Percentiles rank a stretch among this genome's conserved stretches.
Evolutionary conservation across 192 early-diverging fungal genomes (phyloP).

Genomic region (Oehlia diaphana): DNA sequence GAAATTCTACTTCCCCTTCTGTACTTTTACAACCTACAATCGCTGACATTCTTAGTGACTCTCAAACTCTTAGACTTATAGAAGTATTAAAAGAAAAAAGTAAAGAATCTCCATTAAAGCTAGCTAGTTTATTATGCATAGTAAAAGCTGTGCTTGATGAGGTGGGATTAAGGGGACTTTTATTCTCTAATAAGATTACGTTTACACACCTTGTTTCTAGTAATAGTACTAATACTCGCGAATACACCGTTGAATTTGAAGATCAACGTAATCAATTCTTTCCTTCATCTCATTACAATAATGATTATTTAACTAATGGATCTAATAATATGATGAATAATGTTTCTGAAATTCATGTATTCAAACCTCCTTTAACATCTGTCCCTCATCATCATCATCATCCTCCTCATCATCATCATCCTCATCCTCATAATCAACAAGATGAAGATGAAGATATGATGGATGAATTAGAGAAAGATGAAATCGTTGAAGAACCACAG

Average conservation of each 20-base stretch:
- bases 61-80: conserved; percentile 15
- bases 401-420: neutral
- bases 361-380: neutral
- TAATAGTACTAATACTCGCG: neutral
- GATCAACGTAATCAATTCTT: neutral
- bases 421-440: neutral
- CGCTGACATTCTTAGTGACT: conserved; percentile 21
- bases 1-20: neutral
- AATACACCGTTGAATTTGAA: conserved; percentile 26
- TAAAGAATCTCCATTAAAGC: conserved; percentile 24
- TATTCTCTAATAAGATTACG: conserved; percentile 21
- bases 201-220: conserved; percentile 15
- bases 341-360: neutral
- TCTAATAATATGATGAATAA: neutral
- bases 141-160: conserved; percentile 25
- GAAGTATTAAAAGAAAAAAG: conserved; percentile 20
- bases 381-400: neutral
- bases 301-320: neutral
- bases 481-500: conserved; percentile 16
- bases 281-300: neutral
- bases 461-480: conserved; percentile 30
- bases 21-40: conserved; percentile 25
- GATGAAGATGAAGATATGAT: conserved; percentile 26
- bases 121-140: conserved; percentile 16
- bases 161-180: conserved; percentile 7